Base-by-base conservation (phyloP, 768 basidiomycete genomes). In the Pleurotus ostreatus region DNA sequence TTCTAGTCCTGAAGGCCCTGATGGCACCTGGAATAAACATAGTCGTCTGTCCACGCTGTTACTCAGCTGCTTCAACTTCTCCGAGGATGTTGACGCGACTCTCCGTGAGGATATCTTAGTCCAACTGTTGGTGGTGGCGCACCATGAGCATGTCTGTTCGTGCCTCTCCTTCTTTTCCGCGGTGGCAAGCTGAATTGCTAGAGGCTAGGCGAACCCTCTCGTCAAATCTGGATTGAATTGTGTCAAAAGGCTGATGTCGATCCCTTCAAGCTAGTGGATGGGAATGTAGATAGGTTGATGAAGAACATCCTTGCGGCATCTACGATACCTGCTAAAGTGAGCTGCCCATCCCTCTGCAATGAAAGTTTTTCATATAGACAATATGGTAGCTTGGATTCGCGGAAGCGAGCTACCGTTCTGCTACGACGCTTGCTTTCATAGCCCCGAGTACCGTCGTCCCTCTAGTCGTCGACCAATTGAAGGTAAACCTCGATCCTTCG, bases 151-250 rank as follows among this genome's bases (percentile, higher is more conserved):
- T 43, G 74, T 84, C 47, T 75, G 89, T 89, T 51, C 60, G 86
- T 76, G 12, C 22, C 54, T 15, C 41, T 23, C 46, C 26, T 46
- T 57, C 6, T 38, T 44, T 4, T 38, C 15, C 56, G 25, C 13
- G 30, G 26, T 30, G 4, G 37, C 13, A 15, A 12, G 38, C 11
- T 2, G 56, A 55, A 44, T 40, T 8, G 15, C 15, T 46, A 30
- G 25, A 46, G 46, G 43, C 13, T 55, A 82, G 82, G 75, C 59
- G 77, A 73, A 18, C 68, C 73, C 13, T 77, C 79, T 7, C 78
- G 83, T 15, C 84, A 83, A 61, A 78, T 78, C 1, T 97, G 94
- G 94, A 88, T 95, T 57, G 89, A 92, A 55, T 60, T 91, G 4
- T 90, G 88, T 55, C 91, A 90, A 61, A 80, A 78, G 57, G 84